Conservation (phyloP, 208 protist genomes). For the Leishmania aethiopica region DNA sequence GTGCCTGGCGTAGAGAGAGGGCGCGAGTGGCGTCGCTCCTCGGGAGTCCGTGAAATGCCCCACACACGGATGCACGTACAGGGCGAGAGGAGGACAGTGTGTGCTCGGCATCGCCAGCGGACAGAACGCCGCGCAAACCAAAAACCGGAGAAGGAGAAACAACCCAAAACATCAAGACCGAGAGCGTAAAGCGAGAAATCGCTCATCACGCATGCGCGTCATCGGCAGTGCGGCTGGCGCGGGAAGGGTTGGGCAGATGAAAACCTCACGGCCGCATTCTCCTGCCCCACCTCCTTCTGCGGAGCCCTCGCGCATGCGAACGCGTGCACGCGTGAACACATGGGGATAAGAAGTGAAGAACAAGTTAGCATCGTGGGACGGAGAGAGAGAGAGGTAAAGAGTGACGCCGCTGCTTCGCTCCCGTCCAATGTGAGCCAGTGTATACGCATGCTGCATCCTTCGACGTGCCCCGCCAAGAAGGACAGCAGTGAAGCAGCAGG, state of each 20-base stretch:
- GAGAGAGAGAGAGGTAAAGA: neutral
- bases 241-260: neutral
- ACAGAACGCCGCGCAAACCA: neutral
- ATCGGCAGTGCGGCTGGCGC: neutral
- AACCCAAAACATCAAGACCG: neutral
- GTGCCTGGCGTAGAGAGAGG: neutral
- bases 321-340: neutral
- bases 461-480: neutral
- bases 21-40: too few relatives aligned
- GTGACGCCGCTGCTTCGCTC: neutral
- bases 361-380: neutral
- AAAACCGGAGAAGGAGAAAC: neutral
- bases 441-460: neutral
- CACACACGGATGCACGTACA: neutral
- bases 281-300: neutral
- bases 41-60: too few relatives aligned
- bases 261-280: neutral
- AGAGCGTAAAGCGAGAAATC: neutral
- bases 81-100: neutral
- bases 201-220: neutral
- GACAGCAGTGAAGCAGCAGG: neutral
- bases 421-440: neutral
- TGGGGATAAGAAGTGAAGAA: neutral
- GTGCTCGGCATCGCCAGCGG: neutral
- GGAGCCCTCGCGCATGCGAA: neutral